Evolutionary conservation across 108 stramenopile species (phyloP).

Genomic region (Aurantiochytrium sp.): DNA sequence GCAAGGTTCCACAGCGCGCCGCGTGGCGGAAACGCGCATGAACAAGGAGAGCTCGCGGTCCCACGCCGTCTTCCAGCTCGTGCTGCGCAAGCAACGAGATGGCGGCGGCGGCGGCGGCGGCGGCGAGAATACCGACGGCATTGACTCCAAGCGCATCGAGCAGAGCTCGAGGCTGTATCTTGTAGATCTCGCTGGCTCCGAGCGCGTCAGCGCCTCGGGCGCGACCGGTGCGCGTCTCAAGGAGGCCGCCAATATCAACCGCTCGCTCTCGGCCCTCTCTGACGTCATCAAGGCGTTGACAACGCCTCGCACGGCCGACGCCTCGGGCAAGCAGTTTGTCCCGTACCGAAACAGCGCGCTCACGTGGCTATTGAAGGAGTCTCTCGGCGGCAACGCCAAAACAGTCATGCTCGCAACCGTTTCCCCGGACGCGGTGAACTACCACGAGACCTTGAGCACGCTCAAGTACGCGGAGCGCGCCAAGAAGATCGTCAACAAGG

Average conservation of each 20-base stretch:
- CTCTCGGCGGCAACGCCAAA: constrained; percentile 39
- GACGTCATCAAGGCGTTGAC: constrained; percentile 73
- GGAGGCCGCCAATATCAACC: constrained; percentile 98
- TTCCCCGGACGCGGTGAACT: constrained; percentile 41
- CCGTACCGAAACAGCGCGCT: constrained; percentile 60
- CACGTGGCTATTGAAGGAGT: constrained; percentile 55
- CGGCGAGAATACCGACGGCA: too few species aligned
- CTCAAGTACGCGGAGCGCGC: constrained; percentile 47
- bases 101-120: too few species aligned
- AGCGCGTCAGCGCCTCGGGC: constrained; percentile 88
- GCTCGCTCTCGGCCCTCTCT: constrained; percentile 88
- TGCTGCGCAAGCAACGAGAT: constrained; percentile 34
- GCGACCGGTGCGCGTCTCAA: constrained; percentile 79
- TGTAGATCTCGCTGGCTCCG: constrained; percentile 95
- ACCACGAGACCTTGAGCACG: constrained; percentile 45
- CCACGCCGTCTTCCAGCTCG: constrained; percentile 86
- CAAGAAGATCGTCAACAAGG: constrained; percentile 37
- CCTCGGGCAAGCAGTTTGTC: constrained; percentile 41
- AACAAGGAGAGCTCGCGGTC: constrained; percentile 89
- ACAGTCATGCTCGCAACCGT: constrained; percentile 48
- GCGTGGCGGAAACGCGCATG: constrained; percentile 84
- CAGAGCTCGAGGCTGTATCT: constrained; percentile 78
- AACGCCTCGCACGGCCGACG: constrained; percentile 62
- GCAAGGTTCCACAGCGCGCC: constrained; percentile 77
- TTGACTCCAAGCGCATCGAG: constrained; percentile 48